Conservation (phyloP, 129 eudicot species). For the Flaveria bidentis region DNA sequence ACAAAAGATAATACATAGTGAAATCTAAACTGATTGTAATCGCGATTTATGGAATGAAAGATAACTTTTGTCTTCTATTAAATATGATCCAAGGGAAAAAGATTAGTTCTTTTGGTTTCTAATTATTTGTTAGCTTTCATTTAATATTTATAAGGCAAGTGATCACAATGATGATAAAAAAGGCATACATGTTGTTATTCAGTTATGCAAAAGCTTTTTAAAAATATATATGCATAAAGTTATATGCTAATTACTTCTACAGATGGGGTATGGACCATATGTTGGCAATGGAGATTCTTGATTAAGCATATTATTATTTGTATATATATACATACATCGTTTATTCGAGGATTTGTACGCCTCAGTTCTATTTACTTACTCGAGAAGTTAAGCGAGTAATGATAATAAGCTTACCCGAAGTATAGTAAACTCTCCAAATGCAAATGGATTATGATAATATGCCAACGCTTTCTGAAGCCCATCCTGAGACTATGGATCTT, state of each 20-base stretch:
- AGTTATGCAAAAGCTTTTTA: slow-evolving; percentile 19
- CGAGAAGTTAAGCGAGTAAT: slow-evolving; percentile 11
- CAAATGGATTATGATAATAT: slow-evolving; percentile 56
- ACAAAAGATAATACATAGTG: background rate
- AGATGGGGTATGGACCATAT: slow-evolving; percentile 49
- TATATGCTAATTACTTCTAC: slow-evolving; percentile 46
- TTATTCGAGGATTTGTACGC: background rate
- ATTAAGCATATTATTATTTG: slow-evolving; percentile 29
- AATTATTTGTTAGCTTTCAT: background rate
- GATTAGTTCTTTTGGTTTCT: background rate
- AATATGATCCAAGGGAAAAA: background rate
- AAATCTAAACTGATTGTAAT: no score
- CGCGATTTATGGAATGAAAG: background rate
- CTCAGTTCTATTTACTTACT: slow-evolving; percentile 15
- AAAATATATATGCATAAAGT: slow-evolving; percentile 29
- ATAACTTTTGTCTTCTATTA: background rate
- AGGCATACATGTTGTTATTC: slow-evolving; percentile 38
- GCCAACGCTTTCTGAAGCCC: slow-evolving; percentile 73
- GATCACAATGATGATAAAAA: slow-evolving; percentile 46
- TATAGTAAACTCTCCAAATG: slow-evolving; percentile 12
- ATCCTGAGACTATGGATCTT: slow-evolving; percentile 96
- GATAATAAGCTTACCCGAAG: background rate
- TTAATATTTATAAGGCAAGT: slow-evolving; percentile 26
- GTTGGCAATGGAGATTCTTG: slow-evolving; percentile 39
- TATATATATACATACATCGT: slow-evolving; percentile 27